Evolutionary conservation across 108 stramenopile genomes (phyloP).

Genomic region (Schizochytrium sp.): DNA sequence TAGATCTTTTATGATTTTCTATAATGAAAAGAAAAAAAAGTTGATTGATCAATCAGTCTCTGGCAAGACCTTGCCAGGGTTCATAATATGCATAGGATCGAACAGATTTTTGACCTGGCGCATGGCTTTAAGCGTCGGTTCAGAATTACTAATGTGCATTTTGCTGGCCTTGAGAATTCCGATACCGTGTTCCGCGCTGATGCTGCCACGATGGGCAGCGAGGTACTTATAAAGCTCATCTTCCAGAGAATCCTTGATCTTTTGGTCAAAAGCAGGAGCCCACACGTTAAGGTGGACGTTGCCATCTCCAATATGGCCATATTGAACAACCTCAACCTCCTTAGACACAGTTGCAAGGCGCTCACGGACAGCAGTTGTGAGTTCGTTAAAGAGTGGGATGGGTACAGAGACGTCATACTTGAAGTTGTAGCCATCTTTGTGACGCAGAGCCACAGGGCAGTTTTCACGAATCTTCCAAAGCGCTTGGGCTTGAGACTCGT

Average conservation of each 20-base stretch:
- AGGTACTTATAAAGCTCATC: slow-evolving; percentile 82
- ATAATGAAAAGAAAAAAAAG: no score
- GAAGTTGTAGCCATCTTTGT: slow-evolving; percentile 81
- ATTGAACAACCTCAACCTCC: slow-evolving; percentile 70
- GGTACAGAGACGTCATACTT: slow-evolving; percentile 95
- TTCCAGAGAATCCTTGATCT: slow-evolving; percentile 76
- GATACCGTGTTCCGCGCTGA: slow-evolving; percentile 97
- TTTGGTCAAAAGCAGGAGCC: slow-evolving; percentile 3
- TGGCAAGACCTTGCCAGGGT: slow-evolving; percentile 75
- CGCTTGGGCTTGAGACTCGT: slow-evolving; percentile 79
- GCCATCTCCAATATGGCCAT: slow-evolving; percentile 92
- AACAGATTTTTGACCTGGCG: slow-evolving; percentile 68
- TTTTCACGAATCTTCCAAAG: slow-evolving; percentile 84
- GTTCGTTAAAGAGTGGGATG: slow-evolving; percentile 78
- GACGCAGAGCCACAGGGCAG: slow-evolving; percentile 77
- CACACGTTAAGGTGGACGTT: slow-evolving; percentile 95
- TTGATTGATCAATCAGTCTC: neutral
- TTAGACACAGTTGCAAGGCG: slow-evolving; percentile 61
- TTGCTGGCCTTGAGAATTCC: slow-evolving; percentile 88
- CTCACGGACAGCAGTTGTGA: slow-evolving; percentile 78
- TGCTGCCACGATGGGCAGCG: slow-evolving; percentile 84
- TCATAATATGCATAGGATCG: slow-evolving; percentile 75
- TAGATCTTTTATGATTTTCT: no score
- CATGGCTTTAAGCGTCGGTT: slow-evolving; percentile 67
- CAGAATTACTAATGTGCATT: slow-evolving; percentile 65